Conservation (phyloP, 2,329 filamentous ascomycete genomes). For the Calonectria fujianensis region DNA sequence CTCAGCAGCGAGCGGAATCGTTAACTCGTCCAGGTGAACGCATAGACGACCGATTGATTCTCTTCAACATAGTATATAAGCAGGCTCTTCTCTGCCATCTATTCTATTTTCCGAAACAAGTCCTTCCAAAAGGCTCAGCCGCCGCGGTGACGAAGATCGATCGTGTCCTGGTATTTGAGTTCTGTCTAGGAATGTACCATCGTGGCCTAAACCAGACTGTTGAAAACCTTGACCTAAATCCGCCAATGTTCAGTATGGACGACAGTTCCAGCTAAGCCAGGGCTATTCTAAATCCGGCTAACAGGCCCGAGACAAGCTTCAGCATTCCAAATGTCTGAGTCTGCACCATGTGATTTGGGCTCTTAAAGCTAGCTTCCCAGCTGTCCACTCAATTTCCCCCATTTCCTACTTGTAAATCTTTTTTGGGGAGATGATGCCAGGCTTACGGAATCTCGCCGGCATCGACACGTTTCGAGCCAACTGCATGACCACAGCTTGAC, state of each 20-base stretch:
- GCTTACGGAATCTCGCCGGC: neutral
- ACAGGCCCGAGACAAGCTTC: neutral
- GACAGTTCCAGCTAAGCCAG: neutral
- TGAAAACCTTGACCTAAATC: neutral
- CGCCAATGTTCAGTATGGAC: neutral
- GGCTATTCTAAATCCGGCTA: neutral
- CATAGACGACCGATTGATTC: neutral
- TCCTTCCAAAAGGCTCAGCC: neutral
- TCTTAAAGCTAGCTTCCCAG: neutral
- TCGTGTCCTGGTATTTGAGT: neutral
- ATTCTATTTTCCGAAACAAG: neutral
- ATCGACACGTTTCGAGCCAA: neutral
- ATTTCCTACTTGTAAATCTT: neutral
- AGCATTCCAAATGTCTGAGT: neutral
- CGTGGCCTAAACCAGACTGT: neutral
- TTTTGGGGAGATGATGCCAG: neutral
- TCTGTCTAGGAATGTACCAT: neutral
- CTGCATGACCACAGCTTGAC: neutral
- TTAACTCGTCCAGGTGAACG: neutral
- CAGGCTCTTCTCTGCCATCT: neutral
- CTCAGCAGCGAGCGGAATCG: neutral
- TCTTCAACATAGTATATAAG: too few relatives aligned
- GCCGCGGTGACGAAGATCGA: neutral
- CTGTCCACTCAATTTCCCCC: neutral
- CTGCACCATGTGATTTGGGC: constrained; percentile 1